phyloP scores from a whole-genome alignment of 139 green algal genomes.

The Klebsormidium nitens region DNA sequence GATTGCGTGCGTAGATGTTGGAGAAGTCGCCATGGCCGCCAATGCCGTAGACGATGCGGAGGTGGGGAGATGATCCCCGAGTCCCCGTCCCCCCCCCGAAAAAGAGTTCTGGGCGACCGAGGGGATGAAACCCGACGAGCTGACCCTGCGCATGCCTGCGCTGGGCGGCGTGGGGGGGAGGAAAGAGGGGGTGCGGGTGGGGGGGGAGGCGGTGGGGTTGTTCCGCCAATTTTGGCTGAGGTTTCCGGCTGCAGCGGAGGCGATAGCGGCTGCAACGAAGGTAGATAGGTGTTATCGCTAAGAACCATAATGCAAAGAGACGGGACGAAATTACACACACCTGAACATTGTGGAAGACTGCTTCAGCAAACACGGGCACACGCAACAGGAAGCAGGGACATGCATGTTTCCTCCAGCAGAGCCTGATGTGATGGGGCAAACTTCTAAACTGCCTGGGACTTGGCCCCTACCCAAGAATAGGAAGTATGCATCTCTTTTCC shows the following conservation, averaged over 20 bases:
- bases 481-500: no score
- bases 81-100: background rate
- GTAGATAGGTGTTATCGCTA: background rate
- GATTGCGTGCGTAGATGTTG: no score
- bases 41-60: background rate
- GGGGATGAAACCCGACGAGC: conserved; percentile 10
- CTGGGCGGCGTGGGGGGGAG: background rate
- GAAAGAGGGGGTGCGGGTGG: conserved; percentile 1
- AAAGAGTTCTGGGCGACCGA: background rate
- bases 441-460: no score
- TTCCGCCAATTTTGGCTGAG: background rate
- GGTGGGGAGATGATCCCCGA: background rate
- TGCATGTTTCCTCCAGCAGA: no score
- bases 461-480: no score
- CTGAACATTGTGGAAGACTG: background rate
- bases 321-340: background rate
- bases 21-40: background rate
- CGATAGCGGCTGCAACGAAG: no score
- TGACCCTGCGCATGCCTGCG: conserved; percentile 9
- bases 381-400: background rate
- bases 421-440: no score
- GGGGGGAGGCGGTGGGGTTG: conserved; percentile 1
- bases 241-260: no score
- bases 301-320: background rate
- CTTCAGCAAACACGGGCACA: conserved; percentile 1